Conservation (phyloP, 148 eudicot species). For the Pouteria glomerata region DNA sequence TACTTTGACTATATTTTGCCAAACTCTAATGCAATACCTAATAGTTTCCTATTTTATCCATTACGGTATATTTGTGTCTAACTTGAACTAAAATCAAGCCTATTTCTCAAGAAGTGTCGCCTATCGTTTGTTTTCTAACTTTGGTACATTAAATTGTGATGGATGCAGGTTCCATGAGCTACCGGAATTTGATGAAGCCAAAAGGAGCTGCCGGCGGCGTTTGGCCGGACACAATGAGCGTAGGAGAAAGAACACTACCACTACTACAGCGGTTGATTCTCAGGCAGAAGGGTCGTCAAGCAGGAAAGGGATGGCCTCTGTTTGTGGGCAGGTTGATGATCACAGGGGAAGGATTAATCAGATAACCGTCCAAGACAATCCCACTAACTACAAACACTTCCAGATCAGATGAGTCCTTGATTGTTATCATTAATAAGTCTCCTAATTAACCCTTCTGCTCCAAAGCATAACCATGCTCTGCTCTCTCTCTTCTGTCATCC, state of each 20-base stretch:
- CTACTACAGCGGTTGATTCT: conserved; percentile 17
- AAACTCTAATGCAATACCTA: no score
- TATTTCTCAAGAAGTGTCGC: no score
- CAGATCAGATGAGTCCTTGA: conserved; percentile 14
- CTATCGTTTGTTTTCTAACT: no score
- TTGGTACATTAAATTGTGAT: no score
- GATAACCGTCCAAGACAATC: conserved; percentile 21
- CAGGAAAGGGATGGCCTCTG: conserved; percentile 15
- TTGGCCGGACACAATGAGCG: conserved; percentile 51
- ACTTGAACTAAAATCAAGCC: no score
- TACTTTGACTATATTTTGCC: no score
- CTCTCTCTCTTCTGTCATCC: conserved; percentile 51
- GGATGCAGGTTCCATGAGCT: conserved; percentile 44
- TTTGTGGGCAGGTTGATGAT: conserved; percentile 26
- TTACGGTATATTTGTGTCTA: no score
- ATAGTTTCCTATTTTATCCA: no score
- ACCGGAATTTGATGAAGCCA: conserved; percentile 43
- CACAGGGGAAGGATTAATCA: conserved; percentile 21
- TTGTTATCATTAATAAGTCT: no score
- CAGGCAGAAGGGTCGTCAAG: conserved; percentile 19
- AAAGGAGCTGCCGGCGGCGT: conserved; percentile 45
- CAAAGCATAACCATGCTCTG: not conserved
- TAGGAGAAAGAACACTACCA: conserved; percentile 38
- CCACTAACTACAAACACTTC: conserved; percentile 23
- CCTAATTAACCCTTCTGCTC: no score